Percentiles rank a stretch among this genome's conserved stretches.
Evolutionary conservation across 2,329 filamentous ascomycete species (phyloP).

Genomic region (Alternaria ventricosa): DNA sequence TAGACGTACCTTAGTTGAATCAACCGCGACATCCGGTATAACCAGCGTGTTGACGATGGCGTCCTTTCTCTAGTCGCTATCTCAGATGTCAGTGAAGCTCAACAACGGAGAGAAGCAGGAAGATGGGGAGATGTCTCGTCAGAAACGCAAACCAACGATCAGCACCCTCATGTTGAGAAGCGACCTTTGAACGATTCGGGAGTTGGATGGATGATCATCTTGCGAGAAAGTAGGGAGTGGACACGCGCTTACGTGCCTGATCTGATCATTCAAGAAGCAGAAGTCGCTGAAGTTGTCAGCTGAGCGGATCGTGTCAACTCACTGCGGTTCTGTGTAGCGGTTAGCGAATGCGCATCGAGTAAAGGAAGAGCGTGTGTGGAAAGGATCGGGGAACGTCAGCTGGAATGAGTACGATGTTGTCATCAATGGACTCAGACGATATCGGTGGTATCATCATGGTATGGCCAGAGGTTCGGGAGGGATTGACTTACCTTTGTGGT

Average conservation of each 20-base stretch:
- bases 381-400: neutral
- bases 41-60: neutral
- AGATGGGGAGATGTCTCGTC: neutral
- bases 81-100: neutral
- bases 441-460: neutral
- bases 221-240: neutral
- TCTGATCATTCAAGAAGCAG: neutral
- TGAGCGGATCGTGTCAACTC: neutral
- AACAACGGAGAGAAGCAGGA: neutral
- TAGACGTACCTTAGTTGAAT: neutral
- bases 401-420: neutral
- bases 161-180: neutral
- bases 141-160: neutral
- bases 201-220: neutral
- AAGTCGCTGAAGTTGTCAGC: neutral
- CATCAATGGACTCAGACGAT: neutral
- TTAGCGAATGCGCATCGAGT: neutral
- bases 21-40: neutral
- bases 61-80: neutral
- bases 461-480: accelerated
- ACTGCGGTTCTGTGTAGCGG: neutral
- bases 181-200: neutral
- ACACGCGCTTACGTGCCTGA: neutral
- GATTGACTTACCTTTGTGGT: neutral
- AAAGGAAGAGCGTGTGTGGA: neutral